phyloP scores from a whole-genome alignment of 495 filamentous ascomycete genomes.

The Oidiodendron maius region DNA sequence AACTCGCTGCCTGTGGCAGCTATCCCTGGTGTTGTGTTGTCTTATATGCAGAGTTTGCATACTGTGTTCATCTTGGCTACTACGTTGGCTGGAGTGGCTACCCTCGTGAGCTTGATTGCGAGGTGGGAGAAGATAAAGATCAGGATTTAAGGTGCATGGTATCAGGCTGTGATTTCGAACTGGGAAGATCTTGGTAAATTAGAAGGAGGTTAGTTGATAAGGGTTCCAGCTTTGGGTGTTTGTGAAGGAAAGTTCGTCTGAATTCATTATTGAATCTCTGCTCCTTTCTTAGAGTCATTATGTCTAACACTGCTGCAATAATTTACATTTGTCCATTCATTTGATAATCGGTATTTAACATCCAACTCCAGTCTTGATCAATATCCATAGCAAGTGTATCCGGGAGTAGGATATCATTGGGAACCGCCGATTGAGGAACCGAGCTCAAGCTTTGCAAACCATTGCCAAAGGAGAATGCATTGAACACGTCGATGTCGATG shows the following conservation, averaged over 20 bases:
- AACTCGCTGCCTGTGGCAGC: neutral
- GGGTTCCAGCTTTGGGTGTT: too few species aligned
- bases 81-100: slow-evolving; percentile 2
- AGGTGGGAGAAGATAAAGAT: too few species aligned
- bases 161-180: too few species aligned
- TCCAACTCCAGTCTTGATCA: slow-evolving; percentile 8
- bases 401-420: neutral
- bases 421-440: neutral
- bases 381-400: slow-evolving; percentile 4
- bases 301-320: too few species aligned
- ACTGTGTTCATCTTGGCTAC: slow-evolving; percentile 7
- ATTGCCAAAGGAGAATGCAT: neutral
- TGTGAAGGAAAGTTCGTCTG: too few species aligned
- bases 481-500: slow-evolving; percentile 2
- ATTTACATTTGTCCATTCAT: neutral
- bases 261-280: too few species aligned
- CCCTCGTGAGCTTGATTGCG: slow-evolving; percentile 3
- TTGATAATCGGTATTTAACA: slow-evolving; percentile 4
- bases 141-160: too few species aligned
- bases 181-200: too few species aligned
- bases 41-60: slow-evolving; percentile 11
- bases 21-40: neutral
- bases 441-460: neutral
- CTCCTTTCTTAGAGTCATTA: too few species aligned
- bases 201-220: too few species aligned